Conservation (phyloP, 2,329 filamentous ascomycete genomes). For the Colletotrichum ledebouriae region DNA sequence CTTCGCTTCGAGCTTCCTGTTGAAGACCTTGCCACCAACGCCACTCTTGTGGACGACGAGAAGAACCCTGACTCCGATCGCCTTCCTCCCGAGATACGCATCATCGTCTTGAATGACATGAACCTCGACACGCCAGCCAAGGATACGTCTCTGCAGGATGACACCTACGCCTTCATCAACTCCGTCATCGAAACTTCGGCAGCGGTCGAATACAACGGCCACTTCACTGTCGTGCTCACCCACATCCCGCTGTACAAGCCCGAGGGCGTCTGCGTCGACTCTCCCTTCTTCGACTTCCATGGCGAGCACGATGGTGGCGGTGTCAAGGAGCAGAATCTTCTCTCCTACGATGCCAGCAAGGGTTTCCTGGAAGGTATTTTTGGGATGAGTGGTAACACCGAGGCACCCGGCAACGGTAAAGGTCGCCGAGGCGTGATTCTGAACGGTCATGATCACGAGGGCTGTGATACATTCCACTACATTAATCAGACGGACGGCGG, state of each 20-base stretch:
- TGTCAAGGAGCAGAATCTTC: slow-evolving; percentile 91
- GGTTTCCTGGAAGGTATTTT: slow-evolving; percentile 88
- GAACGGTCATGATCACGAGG: slow-evolving; percentile 95
- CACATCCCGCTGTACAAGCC: slow-evolving; percentile 93
- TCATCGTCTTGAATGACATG: slow-evolving; percentile 92
- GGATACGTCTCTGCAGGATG: slow-evolving; percentile 74
- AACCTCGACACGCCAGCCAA: slow-evolving; percentile 89
- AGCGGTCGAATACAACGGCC: slow-evolving; percentile 71
- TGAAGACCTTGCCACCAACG: slow-evolving; percentile 53
- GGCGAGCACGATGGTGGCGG: slow-evolving; percentile 72
- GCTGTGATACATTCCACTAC: slow-evolving; percentile 91
- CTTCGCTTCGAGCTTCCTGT: slow-evolving; percentile 76
- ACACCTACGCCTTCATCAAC: slow-evolving; percentile 84
- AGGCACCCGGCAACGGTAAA: slow-evolving; percentile 70
- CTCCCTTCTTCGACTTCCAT: slow-evolving; percentile 86
- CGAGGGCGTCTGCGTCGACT: slow-evolving; percentile 84
- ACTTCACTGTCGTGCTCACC: slow-evolving; percentile 88
- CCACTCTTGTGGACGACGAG: slow-evolving; percentile 57
- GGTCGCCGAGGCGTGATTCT: slow-evolving; percentile 84
- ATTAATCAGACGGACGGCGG: slow-evolving; percentile 72
- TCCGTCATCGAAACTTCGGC: slow-evolving; percentile 72
- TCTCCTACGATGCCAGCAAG: slow-evolving; percentile 78
- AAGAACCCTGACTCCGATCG: slow-evolving; percentile 62
- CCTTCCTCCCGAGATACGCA: slow-evolving; percentile 77
- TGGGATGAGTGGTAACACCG: slow-evolving; percentile 76